Base-by-base conservation (phyloP, 805 yeast genomes). In the Scheffersomyces ergatensis region DNA sequence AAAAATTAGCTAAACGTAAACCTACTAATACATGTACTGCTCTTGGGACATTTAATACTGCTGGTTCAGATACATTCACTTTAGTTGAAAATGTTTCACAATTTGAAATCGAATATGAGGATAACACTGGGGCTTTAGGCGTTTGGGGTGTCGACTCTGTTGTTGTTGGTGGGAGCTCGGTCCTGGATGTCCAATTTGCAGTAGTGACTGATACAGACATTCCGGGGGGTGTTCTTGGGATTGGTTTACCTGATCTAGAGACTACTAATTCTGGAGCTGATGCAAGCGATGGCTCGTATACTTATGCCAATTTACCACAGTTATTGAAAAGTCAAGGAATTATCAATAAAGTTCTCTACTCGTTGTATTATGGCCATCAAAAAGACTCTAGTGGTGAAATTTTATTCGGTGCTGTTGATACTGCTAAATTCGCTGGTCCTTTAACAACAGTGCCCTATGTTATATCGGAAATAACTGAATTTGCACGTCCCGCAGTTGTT, bases 101-200 rank as follows among this genome's bases (percentile, higher is more conserved):
- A 2, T 75, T 72, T 44, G 49, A 44, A 25, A 72, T 74, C 44
- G 45, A 54, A 36, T 80, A 79, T 51, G 72, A 71, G 8, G 83
- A 78, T 47, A 64, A 66, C 18, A 59, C 71, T 7, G 69, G 60
- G 44, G 80, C n/a, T n/a, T n/a, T 53, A 12, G 87, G 86, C 11
- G 45, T 49, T 13, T 82, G 80, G 78, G 64, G 58, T 6, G 37
- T 37, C 1, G 66, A 60, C 39, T 29, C 33, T 19, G 39, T 57
- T 20, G 9, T 21, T 7, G 39, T 58, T 32, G 48, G 51, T 15
- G 48, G 17, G 25, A 40, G 15, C 11, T 18, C 27, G 6, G 9
- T 9, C 6, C 6, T 21, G 6, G n/a, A 16, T n/a, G 13, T n/a
- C 21, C 15, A 5, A n/a, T 12, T 36, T 18, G 32, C 18, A 14